Base-by-base conservation (phyloP, 768 basidiomycete species). In the Rhodotorula paludigena region DNA sequence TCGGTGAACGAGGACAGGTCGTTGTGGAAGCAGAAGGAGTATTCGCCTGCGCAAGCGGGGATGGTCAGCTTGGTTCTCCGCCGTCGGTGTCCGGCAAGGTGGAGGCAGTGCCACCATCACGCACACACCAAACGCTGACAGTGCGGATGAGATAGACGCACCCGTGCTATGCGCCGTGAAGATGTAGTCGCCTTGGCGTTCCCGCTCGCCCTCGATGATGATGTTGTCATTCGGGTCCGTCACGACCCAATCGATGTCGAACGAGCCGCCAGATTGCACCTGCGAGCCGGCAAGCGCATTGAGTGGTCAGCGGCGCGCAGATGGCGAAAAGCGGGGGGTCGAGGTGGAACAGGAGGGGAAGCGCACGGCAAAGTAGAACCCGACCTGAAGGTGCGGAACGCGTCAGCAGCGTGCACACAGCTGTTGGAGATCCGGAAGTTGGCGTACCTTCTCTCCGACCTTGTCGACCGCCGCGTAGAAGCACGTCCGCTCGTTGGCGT, bases 401-500 rank as follows among this genome's bases (percentile, higher is more conserved):
- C 2, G 61, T 44, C 30, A 54, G 42, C 7, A 32, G 14, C 9
- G 7, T 15, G 1, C 35, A 2, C 16, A 1, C 20, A 25, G 3
- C 21, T 41, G 15, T 25, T 30, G 44, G 8, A 25, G 8, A 0
- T 8, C 7, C 0, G 8, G 25, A 2, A 47, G 10, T 20, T 25
- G 15, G 57, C 89, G 87, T 72, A 92, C 86, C 83, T 92, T 94
- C 82, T 92, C 89, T 63, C 90, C 90, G 2, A 84, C 86, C 82
- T 93, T 94, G 82, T 99, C 96, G 30, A 94, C 93, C 77, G 93
- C 90, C 11, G 92, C 90, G 74, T 89, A 97, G 80, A 96, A 98
- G 79, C 96, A 99, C 15, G 77, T 77, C 54, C 79, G 72, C 67
- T 81, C 80, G 64, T 78, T 78, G 8, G 79, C 74, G 45, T 66